Percentiles rank a stretch among this genome's conserved stretches.
These are phyloP conservation scores for Nitzschia sp. DNA, from an alignment of 108 stramenopile genomes.

Conservation along the genomic window DNA sequence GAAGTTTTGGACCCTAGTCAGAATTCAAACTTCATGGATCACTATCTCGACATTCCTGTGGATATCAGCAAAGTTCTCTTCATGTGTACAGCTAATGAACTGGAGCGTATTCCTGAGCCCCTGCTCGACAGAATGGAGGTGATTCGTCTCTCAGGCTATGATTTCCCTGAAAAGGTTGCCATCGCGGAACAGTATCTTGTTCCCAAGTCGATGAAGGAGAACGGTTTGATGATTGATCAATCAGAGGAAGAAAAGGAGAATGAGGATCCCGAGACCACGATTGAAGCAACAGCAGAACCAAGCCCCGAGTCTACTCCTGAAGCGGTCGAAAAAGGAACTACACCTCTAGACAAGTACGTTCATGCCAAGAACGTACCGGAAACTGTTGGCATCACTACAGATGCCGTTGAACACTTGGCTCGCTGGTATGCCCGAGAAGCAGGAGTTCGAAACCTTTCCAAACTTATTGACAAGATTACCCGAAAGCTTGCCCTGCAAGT, in stretches of 20 bases:
- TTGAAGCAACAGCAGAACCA: neutral
- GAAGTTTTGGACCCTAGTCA: constrained; percentile 94
- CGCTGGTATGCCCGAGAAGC: constrained; percentile 97
- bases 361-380: constrained; percentile 62
- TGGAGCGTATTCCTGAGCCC: constrained; percentile 92
- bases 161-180: constrained; percentile 94
- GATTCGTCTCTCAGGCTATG: constrained; percentile 95
- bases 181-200: constrained; percentile 95
- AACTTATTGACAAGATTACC: constrained; percentile 94
- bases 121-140: constrained; percentile 98
- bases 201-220: constrained; percentile 89
- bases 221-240: constrained; percentile 75
- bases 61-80: constrained; percentile 96
- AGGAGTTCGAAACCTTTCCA: constrained; percentile 94
- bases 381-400: constrained; percentile 59
- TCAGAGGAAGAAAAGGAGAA: constrained; percentile 21
- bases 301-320: constrained; percentile 40
- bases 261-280: constrained; percentile 6
- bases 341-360: constrained; percentile 47
- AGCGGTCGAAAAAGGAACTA: constrained; percentile 22
- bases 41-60: constrained; percentile 97
- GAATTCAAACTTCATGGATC: constrained; percentile 90
- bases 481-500: constrained; percentile 85
- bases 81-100: constrained; percentile 96
- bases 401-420: constrained; percentile 88